Evolutionary conservation across 768 basidiomycete species (phyloP).

Genomic region (Lactarius akahatsu): DNA sequence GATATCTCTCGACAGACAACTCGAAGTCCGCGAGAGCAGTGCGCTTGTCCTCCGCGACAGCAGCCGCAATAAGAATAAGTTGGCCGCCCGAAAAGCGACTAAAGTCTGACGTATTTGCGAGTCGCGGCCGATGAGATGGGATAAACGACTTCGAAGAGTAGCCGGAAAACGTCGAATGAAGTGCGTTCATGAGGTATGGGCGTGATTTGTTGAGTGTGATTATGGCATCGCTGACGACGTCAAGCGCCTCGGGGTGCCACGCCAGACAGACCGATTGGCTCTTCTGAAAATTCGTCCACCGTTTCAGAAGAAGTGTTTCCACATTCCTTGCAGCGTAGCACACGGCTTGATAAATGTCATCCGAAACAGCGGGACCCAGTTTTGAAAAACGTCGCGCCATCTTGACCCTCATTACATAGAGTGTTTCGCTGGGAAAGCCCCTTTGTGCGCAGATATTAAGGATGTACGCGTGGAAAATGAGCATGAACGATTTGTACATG

Average conservation of each 20-base stretch:
- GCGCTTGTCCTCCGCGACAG: background rate
- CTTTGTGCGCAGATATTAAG: background rate
- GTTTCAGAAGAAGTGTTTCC: background rate
- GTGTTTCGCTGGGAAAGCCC: background rate
- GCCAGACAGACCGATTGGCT: background rate
- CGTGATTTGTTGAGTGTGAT: background rate
- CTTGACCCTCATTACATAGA: background rate
- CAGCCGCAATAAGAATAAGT: background rate
- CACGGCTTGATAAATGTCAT: background rate
- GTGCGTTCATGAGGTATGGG: background rate
- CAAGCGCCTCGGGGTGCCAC: background rate
- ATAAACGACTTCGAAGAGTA: background rate
- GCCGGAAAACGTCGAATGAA: background rate
- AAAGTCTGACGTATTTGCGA: background rate
- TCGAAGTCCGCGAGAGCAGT: constrained; percentile 1
- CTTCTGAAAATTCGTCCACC: background rate
- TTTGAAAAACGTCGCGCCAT: background rate
- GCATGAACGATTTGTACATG: background rate
- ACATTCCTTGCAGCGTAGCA: background rate
- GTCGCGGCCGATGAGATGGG: background rate
- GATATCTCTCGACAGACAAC: background rate
- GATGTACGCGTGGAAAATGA: background rate
- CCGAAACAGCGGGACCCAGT: background rate
- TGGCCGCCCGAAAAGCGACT: background rate
- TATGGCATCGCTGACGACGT: background rate